Base-by-base conservation (phyloP, 345 rosid species). In the Isatis tinctoria region DNA sequence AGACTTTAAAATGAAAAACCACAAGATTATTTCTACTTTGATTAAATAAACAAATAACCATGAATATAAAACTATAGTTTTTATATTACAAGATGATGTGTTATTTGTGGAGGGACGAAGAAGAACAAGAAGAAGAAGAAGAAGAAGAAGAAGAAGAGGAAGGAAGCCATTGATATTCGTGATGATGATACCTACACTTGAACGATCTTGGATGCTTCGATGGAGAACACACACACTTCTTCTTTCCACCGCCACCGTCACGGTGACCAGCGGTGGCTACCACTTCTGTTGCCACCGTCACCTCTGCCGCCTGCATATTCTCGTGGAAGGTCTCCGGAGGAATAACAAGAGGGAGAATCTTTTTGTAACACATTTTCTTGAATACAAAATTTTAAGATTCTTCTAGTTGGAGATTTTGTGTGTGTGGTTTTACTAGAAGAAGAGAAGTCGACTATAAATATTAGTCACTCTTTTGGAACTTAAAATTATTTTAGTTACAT, bases 161-260 rank as follows among this genome's bases (percentile, higher is more conserved):
- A 53, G 70, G 81, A 78, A 59, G 58, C 96, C 92, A 88, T 41
- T 49, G 82, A 52, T 85, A 87, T 35, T 78, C 83, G 10, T 68
- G 78, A 12, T 75, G 90, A 72, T 93, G 97, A 61, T 78, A 78
- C 86, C 97, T 83, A 81, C 95, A 90, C 78, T 88, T 74, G 75
- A 92, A 90, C 7, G 98, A 90, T 20, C 98, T 87, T 0, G 92
- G 90, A 56, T 93, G 98, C 75, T 26, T 80, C 5, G 93, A 84
- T 4, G 96, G 96, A 7, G 96, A 90, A 76, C 96, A 93, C 5
- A 85, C 41, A 30, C 96, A 90, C 74, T 18, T 49, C 85, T 79
- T 84, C 57, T 48, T 74, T 32, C 73, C 62, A 39, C 82, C 84
- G 4, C 73, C 78, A 8, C 40, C 65, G 20, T 57, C 58, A 52